Base-by-base conservation (phyloP, 345 rosid genomes). In the Physaria fendleri region DNA sequence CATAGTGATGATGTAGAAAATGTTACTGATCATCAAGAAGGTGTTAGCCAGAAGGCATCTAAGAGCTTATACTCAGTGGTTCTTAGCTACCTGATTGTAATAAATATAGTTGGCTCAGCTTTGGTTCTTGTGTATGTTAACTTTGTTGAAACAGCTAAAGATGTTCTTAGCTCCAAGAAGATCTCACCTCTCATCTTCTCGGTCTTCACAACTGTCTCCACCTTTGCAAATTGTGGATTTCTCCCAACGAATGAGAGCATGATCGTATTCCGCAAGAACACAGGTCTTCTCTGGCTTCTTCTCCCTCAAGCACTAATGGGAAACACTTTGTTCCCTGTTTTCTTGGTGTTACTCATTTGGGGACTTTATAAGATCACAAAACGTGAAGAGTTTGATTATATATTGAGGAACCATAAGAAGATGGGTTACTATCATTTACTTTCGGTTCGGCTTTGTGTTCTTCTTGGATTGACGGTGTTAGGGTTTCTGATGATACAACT, bases 231-330 rank as follows among this genome's bases (percentile, higher is more conserved):
- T 47, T 78, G 85, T 2, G 96, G 96, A 2, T 88, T 83, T 22
- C 45, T 83, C 0, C 96, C 93, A 0, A 83, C 81, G 1, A 83
- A 85, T 11, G 90, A 88, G 61, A 88, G 85, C 81, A 83, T 83
- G 90, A 15, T 72, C 0, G 71, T 74, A 3, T 88, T 85, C 9
- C 62, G 48, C 11, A 71, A 72, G 16, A 77, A 85, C 56, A 69
- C 92, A 0, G 83, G 82, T 3, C 77, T 88, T 8, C 72, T 82
- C 2, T 67, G 75, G 27, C 63, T 88, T 16, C 65, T 82, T 0
- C 71, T 85, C 40, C 87, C 87, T 11, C 83, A 71, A 48, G 22
- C 58, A 16, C 69, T 88, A 1, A 39, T 81, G 12, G 96, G 90
- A 0, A 82, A 78, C 80, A 78, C 92, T 1, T 56, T 82, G 15